These are phyloP conservation scores for Phytophthora syringae DNA, from an alignment of 352 stramenopile genomes.

Conservation along the genomic window DNA sequence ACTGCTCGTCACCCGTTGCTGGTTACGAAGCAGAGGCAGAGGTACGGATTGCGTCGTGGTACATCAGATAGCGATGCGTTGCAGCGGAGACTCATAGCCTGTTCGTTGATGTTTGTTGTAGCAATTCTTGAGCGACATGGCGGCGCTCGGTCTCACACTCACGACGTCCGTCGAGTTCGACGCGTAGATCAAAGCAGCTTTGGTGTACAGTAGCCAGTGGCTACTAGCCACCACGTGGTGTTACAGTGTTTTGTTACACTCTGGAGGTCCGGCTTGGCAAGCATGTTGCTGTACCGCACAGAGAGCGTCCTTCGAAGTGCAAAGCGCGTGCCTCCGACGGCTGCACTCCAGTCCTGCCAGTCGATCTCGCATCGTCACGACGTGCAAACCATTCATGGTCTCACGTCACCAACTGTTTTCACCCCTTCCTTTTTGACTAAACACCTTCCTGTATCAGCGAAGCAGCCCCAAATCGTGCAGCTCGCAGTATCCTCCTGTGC, in stretches of 20 bases:
- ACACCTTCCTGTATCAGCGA: too few relatives aligned
- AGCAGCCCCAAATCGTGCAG: too few relatives aligned
- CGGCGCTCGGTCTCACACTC: conserved; percentile 51
- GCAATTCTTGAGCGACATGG: conserved; percentile 65
- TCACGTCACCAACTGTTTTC: conserved; percentile 21
- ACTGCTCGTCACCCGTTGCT: conserved; percentile 64
- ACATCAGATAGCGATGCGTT: not conserved
- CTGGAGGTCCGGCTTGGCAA: conserved; percentile 29
- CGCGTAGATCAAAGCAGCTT: not conserved
- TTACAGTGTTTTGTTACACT: too few relatives aligned
- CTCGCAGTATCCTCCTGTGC: too few relatives aligned
- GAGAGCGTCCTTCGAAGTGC: conserved; percentile 23
- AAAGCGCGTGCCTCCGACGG: conserved; percentile 27
- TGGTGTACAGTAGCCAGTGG: not conserved
- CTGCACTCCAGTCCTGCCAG: conserved; percentile 32
- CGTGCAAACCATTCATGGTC: conserved; percentile 5
- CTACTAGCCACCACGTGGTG: too few relatives aligned
- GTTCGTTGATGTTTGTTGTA: conserved; percentile 9
- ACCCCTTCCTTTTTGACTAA: too few relatives aligned
- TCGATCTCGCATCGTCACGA: conserved; percentile 25
- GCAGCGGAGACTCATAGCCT: not conserved
- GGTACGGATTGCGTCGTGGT: conserved; percentile 22
- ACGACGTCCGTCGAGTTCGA: conserved; percentile 51
- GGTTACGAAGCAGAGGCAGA: conserved; percentile 63
- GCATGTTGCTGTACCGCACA: conserved; percentile 33